Evolutionary conservation across 805 yeast genomes (phyloP).

Genomic region (Candida peoriensis): DNA sequence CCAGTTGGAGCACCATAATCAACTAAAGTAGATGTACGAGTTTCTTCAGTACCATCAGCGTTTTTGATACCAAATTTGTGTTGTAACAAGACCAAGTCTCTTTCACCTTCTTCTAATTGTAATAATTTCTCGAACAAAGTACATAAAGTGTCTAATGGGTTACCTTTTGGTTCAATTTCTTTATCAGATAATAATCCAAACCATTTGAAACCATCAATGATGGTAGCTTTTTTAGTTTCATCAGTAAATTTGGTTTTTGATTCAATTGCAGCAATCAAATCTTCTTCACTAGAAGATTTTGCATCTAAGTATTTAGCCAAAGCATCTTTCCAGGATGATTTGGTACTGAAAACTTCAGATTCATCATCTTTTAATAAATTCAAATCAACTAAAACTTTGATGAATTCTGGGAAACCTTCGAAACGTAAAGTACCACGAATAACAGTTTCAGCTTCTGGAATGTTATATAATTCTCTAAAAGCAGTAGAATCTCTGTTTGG

Average conservation of each 20-base stretch:
- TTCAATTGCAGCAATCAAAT: conserved; percentile 70
- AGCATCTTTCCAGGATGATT: conserved; percentile 85
- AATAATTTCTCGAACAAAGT: conserved; percentile 92
- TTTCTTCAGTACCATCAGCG: conserved; percentile 88
- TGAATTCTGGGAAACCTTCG: conserved; percentile 98
- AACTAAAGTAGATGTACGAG: conserved; percentile 91
- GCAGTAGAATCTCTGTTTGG: conserved; percentile 98
- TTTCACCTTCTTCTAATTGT: conserved; percentile 95
- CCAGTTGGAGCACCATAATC: conserved; percentile 82
- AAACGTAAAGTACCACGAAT: conserved; percentile 95
- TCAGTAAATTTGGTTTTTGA: conserved; percentile 76
- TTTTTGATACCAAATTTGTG: conserved; percentile 97
- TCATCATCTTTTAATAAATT: conserved; percentile 85
- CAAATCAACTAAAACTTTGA: conserved; percentile 89
- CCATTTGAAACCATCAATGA: conserved; percentile 88
- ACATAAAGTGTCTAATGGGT: conserved; percentile 93
- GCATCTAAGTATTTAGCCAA: conserved; percentile 72
- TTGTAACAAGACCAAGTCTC: conserved; percentile 92
- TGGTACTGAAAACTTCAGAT: conserved; percentile 49
- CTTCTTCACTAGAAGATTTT: conserved; percentile 61
- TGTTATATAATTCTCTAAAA: conserved; percentile 84
- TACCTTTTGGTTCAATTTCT: conserved; percentile 80
- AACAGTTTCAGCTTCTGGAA: conserved; percentile 96
- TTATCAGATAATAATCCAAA: conserved; percentile 82
- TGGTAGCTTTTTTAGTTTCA: conserved; percentile 79